phyloP scores from a whole-genome alignment of 345 rosid species.

The Syzygium oleosum region DNA sequence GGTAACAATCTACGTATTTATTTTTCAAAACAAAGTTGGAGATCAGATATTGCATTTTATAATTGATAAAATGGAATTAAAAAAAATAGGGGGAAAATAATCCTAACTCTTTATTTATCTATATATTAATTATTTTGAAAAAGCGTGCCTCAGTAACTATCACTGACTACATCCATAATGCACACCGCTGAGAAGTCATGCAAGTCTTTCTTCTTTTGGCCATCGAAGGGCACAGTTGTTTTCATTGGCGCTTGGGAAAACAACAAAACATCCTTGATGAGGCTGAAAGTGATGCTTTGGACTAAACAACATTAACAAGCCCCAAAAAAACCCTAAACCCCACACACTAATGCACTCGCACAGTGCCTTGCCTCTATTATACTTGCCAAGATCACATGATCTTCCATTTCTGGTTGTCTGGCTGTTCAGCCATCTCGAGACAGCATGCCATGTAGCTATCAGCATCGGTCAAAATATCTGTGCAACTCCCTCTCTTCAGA shows the following conservation, averaged over 20 bases:
- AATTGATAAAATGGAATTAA: background rate
- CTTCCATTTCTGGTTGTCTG: background rate
- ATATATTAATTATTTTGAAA: background rate
- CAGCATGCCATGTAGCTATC: background rate
- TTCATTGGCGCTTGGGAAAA: background rate
- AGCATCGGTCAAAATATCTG: background rate
- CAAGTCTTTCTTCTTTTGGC: background rate
- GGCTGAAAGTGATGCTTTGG: conserved; percentile 6
- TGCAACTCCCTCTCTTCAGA: too few species aligned
- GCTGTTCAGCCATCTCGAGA: conserved; percentile 3
- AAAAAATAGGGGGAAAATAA: background rate
- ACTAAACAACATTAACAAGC: background rate
- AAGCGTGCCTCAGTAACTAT: background rate
- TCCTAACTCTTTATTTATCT: background rate
- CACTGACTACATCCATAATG: background rate
- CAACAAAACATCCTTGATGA: background rate
- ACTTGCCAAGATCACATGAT: conserved; percentile 23
- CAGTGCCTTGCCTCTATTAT: conserved; percentile 9
- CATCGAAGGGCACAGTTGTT: background rate
- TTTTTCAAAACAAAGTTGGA: background rate
- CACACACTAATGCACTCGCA: background rate
- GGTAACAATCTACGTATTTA: too few species aligned
- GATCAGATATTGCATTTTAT: background rate
- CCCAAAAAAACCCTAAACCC: background rate
- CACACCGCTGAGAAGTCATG: background rate